Evolutionary conservation across 2,329 filamentous ascomycete genomes (phyloP).

Genomic region (Huntiella savannae): DNA sequence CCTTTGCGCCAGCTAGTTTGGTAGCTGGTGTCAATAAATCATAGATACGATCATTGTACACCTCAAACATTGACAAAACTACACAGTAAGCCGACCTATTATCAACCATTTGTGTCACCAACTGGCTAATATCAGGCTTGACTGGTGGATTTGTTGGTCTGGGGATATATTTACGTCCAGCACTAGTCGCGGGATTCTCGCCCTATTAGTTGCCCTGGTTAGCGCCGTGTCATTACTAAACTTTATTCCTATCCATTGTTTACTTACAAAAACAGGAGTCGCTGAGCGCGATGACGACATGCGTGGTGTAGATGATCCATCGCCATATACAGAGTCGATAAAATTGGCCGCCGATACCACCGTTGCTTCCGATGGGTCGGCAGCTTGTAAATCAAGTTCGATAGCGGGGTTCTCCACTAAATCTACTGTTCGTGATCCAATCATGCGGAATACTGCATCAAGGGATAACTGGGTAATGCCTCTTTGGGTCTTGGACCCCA

Average conservation of each 20-base stretch:
- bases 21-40: constrained; percentile 58
- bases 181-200: constrained; percentile 20
- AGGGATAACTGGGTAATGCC: constrained; percentile 83
- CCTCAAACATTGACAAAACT: constrained; percentile 93
- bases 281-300: constrained; percentile 38
- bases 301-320: constrained; percentile 31
- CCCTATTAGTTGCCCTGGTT: constrained; percentile 18
- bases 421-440: constrained; percentile 53
- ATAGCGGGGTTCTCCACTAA: constrained; percentile 36
- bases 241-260: neutral
- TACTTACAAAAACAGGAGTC: constrained; percentile 38
- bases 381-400: constrained; percentile 54
- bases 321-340: constrained; percentile 55
- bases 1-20: neutral
- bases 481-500: constrained; percentile 70
- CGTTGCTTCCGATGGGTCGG: constrained; percentile 65
- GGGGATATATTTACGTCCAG: constrained; percentile 43
- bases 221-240: neutral
- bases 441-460: constrained; percentile 71
- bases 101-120: constrained; percentile 44
- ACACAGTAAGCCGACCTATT: constrained; percentile 64
- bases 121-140: constrained; percentile 51
- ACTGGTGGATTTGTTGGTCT: constrained; percentile 54
- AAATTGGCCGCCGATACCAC: constrained; percentile 58
- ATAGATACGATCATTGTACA: constrained; percentile 96